Evolutionary conservation across 2,329 filamentous ascomycete genomes (phyloP).

Genomic region (Dactylella cylindrospora): DNA sequence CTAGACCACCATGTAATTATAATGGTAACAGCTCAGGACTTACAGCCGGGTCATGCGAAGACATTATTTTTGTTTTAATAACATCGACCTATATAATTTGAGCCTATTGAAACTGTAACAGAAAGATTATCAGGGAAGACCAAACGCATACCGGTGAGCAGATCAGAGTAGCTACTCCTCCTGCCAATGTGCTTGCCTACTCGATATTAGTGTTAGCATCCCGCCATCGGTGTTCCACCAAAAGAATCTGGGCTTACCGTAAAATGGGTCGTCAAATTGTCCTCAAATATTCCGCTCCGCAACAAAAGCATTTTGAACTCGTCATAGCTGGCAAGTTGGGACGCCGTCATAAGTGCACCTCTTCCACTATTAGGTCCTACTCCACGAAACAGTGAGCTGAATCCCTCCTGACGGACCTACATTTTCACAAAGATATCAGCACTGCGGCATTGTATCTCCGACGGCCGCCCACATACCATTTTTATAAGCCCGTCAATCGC

Average conservation of each 20-base stretch:
- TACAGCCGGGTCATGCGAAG: slow-evolving; percentile 56
- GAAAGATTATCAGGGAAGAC: too few species aligned
- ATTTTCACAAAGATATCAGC: too few species aligned
- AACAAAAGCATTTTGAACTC: slow-evolving; percentile 73
- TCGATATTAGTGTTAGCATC: not conserved
- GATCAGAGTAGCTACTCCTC: slow-evolving; percentile 79
- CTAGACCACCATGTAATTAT: not conserved
- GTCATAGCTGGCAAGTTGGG: slow-evolving; percentile 82
- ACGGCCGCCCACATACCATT: too few species aligned
- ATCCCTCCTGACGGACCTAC: slow-evolving; percentile 81
- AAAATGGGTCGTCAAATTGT: slow-evolving; percentile 76
- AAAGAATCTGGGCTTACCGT: slow-evolving; percentile 59
- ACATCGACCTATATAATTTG: slow-evolving; percentile 64
- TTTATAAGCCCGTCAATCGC: slow-evolving; percentile 76
- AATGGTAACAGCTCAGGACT: too few species aligned
- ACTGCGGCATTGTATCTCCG: too few species aligned
- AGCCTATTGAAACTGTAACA: not conserved
- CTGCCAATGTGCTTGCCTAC: slow-evolving; percentile 50
- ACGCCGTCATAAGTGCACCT: slow-evolving; percentile 83
- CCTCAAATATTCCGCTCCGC: slow-evolving; percentile 65
- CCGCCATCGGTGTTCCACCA: not conserved
- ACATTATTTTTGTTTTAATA: slow-evolving; percentile 87
- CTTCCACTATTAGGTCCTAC: slow-evolving; percentile 79
- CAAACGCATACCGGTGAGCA: slow-evolving; percentile 66
- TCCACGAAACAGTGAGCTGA: slow-evolving; percentile 74